phyloP scores from a whole-genome alignment of 306 rosid genomes.

The Gastrolobium villosum region DNA sequence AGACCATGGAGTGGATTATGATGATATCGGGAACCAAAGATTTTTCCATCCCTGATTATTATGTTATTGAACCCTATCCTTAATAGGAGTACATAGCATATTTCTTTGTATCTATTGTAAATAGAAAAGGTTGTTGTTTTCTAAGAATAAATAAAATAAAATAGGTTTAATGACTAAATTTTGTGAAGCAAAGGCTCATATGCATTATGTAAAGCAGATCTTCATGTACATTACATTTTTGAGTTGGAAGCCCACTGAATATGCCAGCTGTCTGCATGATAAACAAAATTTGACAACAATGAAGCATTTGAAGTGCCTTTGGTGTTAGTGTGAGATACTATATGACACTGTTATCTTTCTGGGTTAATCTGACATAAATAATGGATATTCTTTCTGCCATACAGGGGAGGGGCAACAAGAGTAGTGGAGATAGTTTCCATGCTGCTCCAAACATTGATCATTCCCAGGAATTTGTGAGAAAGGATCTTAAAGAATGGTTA shows the following conservation, averaged over 20 bases:
- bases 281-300: not conserved
- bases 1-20: slow-evolving; percentile 20
- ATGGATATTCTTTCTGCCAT: slow-evolving; percentile 35
- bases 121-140: not conserved
- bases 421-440: slow-evolving; percentile 95
- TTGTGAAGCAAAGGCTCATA: slow-evolving; percentile 21
- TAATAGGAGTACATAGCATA: not conserved
- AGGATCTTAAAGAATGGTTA: slow-evolving; percentile 93
- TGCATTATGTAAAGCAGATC: not conserved
- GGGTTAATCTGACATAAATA: slow-evolving; percentile 33
- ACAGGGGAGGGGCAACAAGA: slow-evolving; percentile 97
- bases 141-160: slow-evolving; percentile 8
- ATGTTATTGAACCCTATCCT: slow-evolving; percentile 4
- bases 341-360: slow-evolving; percentile 9
- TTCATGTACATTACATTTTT: not conserved
- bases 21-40: slow-evolving; percentile 24
- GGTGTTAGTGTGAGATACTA: not conserved
- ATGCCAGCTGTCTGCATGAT: slow-evolving; percentile 5
- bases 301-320: slow-evolving; percentile 27
- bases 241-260: slow-evolving; percentile 15
- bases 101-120: slow-evolving; percentile 10
- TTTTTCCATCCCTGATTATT: not conserved
- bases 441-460: slow-evolving; percentile 99
- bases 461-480: slow-evolving; percentile 99
- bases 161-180: not conserved